These are phyloP conservation scores for Lactarius hatsudake DNA, from an alignment of 768 basidiomycete species.

Conservation along the genomic window DNA sequence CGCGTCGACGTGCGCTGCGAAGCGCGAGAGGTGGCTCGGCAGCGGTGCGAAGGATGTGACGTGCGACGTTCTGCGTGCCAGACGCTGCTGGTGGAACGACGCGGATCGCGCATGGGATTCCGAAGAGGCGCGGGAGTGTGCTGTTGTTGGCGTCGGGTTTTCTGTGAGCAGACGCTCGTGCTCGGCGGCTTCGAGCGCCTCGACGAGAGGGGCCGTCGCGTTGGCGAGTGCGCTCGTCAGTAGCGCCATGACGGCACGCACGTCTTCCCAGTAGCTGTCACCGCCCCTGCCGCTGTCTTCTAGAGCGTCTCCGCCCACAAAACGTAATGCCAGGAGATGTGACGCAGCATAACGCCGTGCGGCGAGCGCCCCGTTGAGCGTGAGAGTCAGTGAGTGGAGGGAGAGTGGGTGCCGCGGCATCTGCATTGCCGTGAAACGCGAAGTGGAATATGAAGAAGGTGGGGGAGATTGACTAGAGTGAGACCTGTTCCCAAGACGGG, in stretches of 20 bases:
- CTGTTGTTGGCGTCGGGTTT: slow-evolving; percentile 40
- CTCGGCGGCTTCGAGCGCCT: slow-evolving; percentile 62
- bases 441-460: slow-evolving; percentile 36
- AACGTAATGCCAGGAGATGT: slow-evolving; percentile 76
- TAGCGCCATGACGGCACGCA: slow-evolving; percentile 67
- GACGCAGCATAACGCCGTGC: slow-evolving; percentile 77
- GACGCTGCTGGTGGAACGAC: not conserved
- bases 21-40: slow-evolving; percentile 64
- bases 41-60: slow-evolving; percentile 66
- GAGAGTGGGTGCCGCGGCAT: slow-evolving; percentile 64
- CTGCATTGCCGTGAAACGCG: slow-evolving; percentile 63
- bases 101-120: not conserved
- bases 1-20: slow-evolving; percentile 70
- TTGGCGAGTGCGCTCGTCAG: slow-evolving; percentile 67
- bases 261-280: slow-evolving; percentile 80
- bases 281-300: slow-evolving; percentile 31
- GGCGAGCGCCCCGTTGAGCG: slow-evolving; percentile 63
- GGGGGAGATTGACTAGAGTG: slow-evolving; percentile 24
- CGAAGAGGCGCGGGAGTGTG: slow-evolving; percentile 14
- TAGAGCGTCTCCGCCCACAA: slow-evolving; percentile 37
- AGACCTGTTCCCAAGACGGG: slow-evolving; percentile 23
- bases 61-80: slow-evolving; percentile 29
- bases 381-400: slow-evolving; percentile 55
- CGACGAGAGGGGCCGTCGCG: slow-evolving; percentile 56
- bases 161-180: slow-evolving; percentile 50